Evolutionary conservation across 2,329 filamentous ascomycete genomes (phyloP), one percentile per base, ranked within the genome.

Genomic region (Gaeumannomyces tritici): DNA sequence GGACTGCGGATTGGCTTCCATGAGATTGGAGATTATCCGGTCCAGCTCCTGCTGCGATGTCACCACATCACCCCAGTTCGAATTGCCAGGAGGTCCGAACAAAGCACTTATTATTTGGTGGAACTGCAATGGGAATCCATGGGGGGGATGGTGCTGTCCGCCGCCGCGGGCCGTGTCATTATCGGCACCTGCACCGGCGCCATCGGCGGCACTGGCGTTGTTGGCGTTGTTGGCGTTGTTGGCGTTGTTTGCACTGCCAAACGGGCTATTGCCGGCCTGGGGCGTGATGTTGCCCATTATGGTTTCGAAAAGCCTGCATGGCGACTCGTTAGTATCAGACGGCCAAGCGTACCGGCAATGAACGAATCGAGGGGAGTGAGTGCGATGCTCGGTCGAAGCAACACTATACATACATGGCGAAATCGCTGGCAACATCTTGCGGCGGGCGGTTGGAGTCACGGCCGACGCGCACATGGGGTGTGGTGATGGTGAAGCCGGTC

Each of bases 41-140:
- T 99, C 93, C 35, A 98, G 79, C 3, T 90, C 93, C 75, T 96
- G 92, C 74, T 98, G 91, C 0, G 89, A 89, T 72, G 93, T 96
- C 1, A 96, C 93, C 9, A 88, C 90, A 73, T 98, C 93, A 26
- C 92, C 90, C 63, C 83, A 80, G 21, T 78, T 74, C 9, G 76
- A 80, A 63, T 79, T 77, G 13, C 74, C 77, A n/a, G 75, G 75
- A 18, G 83, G 81, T 61, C 80, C 80, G 54, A 87, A 73, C 28
- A 88, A 67, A 47, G 73, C 72, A 9, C 75, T 76, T 24, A 88
- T 73, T 6, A 88, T 74, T n/a, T 82, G 79, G 42, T 80, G 79
- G 5, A 87, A 70, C 35, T 76, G 76, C 21, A 70, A 67, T 18
- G 71, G 70, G 24, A 81, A 68, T 21, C 72, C 71, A 35, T 63